Evolutionary conservation across 1,284 basidiomycete genomes (phyloP).

Genomic region (Omphalotus olearius): DNA sequence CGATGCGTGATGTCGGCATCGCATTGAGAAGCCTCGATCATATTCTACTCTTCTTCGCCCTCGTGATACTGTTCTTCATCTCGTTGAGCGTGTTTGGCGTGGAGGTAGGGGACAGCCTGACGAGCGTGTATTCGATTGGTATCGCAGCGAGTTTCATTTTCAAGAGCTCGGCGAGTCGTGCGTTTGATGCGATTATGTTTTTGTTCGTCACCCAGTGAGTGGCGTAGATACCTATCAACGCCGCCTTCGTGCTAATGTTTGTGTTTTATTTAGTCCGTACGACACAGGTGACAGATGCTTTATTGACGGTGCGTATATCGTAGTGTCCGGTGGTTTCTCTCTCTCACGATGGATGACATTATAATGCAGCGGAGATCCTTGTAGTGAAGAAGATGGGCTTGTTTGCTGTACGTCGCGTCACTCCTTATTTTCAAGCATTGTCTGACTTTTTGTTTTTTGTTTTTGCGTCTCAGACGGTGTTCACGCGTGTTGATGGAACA

Average conservation of each 20-base stretch:
- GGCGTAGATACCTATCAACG: conserved; percentile 2
- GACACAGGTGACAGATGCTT: conserved; percentile 76
- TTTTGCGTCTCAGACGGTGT: conserved; percentile 48
- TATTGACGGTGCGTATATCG: conserved; percentile 36
- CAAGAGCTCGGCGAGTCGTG: conserved; percentile 62
- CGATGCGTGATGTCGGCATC: conserved; percentile 66
- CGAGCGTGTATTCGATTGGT: conserved; percentile 63
- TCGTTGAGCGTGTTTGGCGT: conserved; percentile 69
- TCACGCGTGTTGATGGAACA: conserved; percentile 62
- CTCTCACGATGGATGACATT: background rate
- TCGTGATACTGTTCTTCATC: conserved; percentile 67
- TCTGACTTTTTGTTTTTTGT: no score
- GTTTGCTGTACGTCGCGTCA: conserved; percentile 47
- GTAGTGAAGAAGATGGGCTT: conserved; percentile 75
- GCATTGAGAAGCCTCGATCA: conserved; percentile 61
- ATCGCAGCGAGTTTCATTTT: conserved; percentile 76
- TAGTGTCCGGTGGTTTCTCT: conserved; percentile 30
- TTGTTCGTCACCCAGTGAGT: conserved; percentile 75
- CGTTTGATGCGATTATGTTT: conserved; percentile 77
- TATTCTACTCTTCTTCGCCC: conserved; percentile 58
- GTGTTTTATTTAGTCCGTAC: conserved; percentile 48
- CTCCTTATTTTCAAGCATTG: conserved; percentile 12
- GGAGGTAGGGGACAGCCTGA: conserved; percentile 53
- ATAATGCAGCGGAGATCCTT: conserved; percentile 51
- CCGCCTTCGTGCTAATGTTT: conserved; percentile 19